phyloP scores from a whole-genome alignment of 176 grass and related monocot genomes.

The Saccharum spontaneum region DNA sequence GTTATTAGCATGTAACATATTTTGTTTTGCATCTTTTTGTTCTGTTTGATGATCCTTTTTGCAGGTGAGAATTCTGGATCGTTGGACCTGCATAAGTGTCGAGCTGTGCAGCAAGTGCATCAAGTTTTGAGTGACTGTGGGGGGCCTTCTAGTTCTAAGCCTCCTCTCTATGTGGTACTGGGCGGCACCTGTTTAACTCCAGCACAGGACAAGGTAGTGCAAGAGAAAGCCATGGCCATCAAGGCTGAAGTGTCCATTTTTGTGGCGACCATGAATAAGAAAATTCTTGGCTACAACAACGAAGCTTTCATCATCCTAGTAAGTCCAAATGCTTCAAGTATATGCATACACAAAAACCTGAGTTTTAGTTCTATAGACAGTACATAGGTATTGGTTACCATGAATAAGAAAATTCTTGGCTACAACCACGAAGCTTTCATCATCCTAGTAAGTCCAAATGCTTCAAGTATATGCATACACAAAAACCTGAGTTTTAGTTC shows the following conservation, averaged over 20 bases:
- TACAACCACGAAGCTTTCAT: no score
- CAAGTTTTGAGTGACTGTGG: background rate
- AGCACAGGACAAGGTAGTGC: slow-evolving; percentile 17
- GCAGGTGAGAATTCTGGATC: background rate
- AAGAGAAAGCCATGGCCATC: background rate
- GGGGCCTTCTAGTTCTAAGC: background rate
- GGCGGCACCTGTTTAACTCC: background rate
- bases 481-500: no score
- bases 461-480: no score
- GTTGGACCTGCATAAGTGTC: background rate
- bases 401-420: no score
- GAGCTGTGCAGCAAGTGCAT: background rate
- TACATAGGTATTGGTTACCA: no score
- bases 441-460: no score
- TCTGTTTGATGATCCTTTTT: background rate
- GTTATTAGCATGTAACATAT: background rate
- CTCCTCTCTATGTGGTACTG: background rate
- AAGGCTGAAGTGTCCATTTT: background rate
- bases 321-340: background rate
- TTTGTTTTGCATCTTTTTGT: background rate
- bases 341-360: background rate
- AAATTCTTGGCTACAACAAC: background rate
- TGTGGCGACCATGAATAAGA: background rate
- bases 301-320: background rate
- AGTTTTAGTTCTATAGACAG: background rate